phyloP scores from a whole-genome alignment of 1,284 basidiomycete species.

The Vanrija sp. region DNA sequence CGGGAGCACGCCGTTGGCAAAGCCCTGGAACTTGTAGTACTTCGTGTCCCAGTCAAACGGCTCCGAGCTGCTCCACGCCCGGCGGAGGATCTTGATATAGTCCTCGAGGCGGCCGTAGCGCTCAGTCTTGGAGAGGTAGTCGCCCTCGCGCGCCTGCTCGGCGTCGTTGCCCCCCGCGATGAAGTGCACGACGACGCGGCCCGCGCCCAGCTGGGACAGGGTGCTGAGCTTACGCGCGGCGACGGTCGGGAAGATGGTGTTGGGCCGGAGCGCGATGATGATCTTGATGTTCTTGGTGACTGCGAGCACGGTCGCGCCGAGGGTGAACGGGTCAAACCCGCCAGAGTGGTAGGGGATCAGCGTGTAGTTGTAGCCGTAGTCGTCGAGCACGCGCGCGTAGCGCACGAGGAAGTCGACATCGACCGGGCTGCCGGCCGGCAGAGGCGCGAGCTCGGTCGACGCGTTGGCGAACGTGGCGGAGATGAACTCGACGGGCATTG shows the following conservation, averaged over 20 bases:
- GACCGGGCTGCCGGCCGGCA: conserved; percentile 18
- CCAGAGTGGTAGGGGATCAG: conserved; percentile 27
- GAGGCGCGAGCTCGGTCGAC: conserved; percentile 27
- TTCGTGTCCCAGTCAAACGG: conserved; percentile 35
- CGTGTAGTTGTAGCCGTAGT: conserved; percentile 33
- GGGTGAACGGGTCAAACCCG: conserved; percentile 32
- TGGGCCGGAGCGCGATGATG: conserved; percentile 32
- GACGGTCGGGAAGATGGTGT: conserved; percentile 35
- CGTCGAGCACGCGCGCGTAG: conserved; percentile 31
- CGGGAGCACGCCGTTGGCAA: conserved; percentile 25
- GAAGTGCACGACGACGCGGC: conserved; percentile 33
- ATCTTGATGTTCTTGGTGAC: conserved; percentile 30
- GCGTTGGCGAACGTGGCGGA: conserved; percentile 27
- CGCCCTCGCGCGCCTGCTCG: conserved; percentile 32
- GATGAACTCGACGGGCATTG: conserved; percentile 32
- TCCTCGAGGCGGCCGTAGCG: conserved; percentile 32
- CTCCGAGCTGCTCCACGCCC: conserved; percentile 25
- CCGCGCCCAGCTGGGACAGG: conserved; percentile 24
- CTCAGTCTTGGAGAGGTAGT: conserved; percentile 29
- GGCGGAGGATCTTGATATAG: conserved; percentile 33
- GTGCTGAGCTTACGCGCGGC: conserved; percentile 33
- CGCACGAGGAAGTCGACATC: conserved; percentile 31
- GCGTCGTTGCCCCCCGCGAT: conserved; percentile 31
- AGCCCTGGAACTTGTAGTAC: conserved; percentile 34
- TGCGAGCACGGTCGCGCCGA: conserved; percentile 25